phyloP scores from a whole-genome alignment of 495 filamentous ascomycete genomes.

The Usnea hakonensis region DNA sequence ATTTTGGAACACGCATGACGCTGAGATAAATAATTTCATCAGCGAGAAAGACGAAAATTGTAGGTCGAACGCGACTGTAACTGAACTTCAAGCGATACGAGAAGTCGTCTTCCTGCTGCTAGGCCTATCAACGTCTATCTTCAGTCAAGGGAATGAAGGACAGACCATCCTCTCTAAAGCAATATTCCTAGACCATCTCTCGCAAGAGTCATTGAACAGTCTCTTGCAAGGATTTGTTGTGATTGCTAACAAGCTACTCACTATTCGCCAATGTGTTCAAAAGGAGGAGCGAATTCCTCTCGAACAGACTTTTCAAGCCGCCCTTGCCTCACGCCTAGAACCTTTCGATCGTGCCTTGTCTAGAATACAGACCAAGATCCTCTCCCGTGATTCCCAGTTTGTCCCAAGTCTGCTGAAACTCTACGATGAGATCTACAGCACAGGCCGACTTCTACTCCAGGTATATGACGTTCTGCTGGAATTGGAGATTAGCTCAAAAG shows the following conservation, averaged over 20 bases:
- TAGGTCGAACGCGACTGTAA: constrained; percentile 38
- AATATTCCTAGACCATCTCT: constrained; percentile 36
- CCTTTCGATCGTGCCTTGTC: constrained; percentile 41
- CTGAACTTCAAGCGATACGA: constrained; percentile 66
- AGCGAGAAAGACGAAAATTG: constrained; percentile 30
- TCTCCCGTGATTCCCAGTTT: constrained; percentile 29
- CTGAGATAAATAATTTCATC: constrained; percentile 23
- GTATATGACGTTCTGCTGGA: constrained; percentile 42
- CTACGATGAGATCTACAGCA: constrained; percentile 48
- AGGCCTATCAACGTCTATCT: constrained; percentile 69
- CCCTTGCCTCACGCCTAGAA: constrained; percentile 36
- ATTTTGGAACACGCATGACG: constrained; percentile 48
- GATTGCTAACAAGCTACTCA: constrained; percentile 41
- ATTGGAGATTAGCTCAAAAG: constrained; percentile 17
- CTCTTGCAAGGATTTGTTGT: constrained; percentile 37
- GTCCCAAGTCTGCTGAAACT: constrained; percentile 54
- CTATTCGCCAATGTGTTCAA: constrained; percentile 40
- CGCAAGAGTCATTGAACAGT: constrained; percentile 32
- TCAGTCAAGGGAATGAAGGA: constrained; percentile 37
- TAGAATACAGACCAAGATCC: constrained; percentile 36
- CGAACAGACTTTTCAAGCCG: constrained; percentile 49
- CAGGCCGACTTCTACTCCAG: constrained; percentile 45
- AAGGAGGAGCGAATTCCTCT: constrained; percentile 37
- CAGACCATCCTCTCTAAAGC: constrained; percentile 32
- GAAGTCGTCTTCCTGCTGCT: constrained; percentile 80